Evolutionary conservation across 2,329 filamentous ascomycete genomes (phyloP), one percentile per base, ranked within the genome.

Genomic region (Fusarium avenaceum): DNA sequence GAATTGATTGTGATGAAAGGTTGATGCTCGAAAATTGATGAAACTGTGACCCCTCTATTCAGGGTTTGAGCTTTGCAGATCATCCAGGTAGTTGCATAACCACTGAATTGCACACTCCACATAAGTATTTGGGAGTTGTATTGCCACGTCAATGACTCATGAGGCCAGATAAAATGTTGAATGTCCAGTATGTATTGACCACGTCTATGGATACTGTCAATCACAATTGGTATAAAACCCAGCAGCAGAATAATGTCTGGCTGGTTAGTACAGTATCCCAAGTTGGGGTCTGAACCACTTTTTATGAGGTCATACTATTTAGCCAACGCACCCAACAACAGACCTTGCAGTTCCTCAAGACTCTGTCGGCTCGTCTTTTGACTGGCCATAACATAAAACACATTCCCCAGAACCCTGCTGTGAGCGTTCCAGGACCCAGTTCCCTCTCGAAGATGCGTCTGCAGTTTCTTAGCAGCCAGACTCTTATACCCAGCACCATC

Each of bases 301-400:
- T 45, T 45, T 7, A 56, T 56, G 52, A 56, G 52, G 26, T 49
- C 44, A 52, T 52, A 42, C 33, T 69, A 67, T 44, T 28, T 53
- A 14, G 28, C 22, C 53, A 74, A 43, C 1, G 66, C 72, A 40
- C 60, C 57, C 6, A 57, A 7, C 19, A 75, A 30, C 8, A 75
- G 49, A 4, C 46, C 57, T 32, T 75, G 68, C 4, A 75, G 14
- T 39, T 69, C 66, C 9, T 30, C 13, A 11, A 81, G 61, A 1
- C 72, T 76, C 28, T 73, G 71, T 26, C 69, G 58, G 7, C 64
- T 74, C 6, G 79, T 82, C 30, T 76, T 84, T 67, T 87, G 85
- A 46, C 85, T 80, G 0, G 84, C 80, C 86, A 89, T 88, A 33
- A 88, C 64, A 71, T 89, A 89, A 9, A 89, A 73, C 0, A 88